phyloP scores from a whole-genome alignment of 805 yeast genomes.

The Alloascoidea hylecoeti region DNA sequence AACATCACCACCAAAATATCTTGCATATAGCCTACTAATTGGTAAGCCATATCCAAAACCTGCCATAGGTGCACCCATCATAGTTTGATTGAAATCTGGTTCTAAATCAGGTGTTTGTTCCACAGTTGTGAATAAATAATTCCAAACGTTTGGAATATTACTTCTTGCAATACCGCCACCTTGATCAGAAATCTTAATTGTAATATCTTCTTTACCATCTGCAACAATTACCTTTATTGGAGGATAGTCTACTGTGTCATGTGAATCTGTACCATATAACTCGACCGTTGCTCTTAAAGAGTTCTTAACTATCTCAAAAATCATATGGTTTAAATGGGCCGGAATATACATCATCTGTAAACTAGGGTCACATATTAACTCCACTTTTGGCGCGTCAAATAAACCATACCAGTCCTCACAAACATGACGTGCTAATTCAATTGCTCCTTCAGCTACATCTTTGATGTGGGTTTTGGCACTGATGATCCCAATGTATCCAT shows the following conservation, averaged over 20 bases:
- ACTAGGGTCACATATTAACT: neutral
- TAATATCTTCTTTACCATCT: slow-evolving; percentile 3
- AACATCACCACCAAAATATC: slow-evolving; percentile 33
- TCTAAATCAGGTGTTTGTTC: neutral
- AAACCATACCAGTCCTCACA: slow-evolving; percentile 3
- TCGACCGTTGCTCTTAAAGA: slow-evolving; percentile 3
- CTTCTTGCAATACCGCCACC: slow-evolving; percentile 3
- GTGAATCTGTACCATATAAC: neutral
- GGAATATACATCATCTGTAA: slow-evolving; percentile 3
- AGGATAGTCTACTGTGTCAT: neutral
- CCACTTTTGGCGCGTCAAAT: slow-evolving; percentile 2
- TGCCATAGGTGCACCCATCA: slow-evolving; percentile 34
- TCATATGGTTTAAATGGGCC: slow-evolving; percentile 3
- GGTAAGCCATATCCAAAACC: slow-evolving; percentile 36
- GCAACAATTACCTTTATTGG: slow-evolving; percentile 3
- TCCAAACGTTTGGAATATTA: slow-evolving; percentile 1
- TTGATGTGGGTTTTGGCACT: neutral
- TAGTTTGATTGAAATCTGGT: slow-evolving; percentile 17
- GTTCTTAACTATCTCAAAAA: slow-evolving; percentile 3
- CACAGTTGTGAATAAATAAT: slow-evolving; percentile 2
- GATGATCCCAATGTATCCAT: slow-evolving; percentile 1
- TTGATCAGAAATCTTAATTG: slow-evolving; percentile 3
- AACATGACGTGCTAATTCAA: slow-evolving; percentile 2
- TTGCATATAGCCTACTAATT: slow-evolving; percentile 28
- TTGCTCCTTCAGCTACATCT: slow-evolving; percentile 1